Conservation (phyloP, 2,329 filamentous ascomycete genomes). For the Ascochyta clinopodiicola region DNA sequence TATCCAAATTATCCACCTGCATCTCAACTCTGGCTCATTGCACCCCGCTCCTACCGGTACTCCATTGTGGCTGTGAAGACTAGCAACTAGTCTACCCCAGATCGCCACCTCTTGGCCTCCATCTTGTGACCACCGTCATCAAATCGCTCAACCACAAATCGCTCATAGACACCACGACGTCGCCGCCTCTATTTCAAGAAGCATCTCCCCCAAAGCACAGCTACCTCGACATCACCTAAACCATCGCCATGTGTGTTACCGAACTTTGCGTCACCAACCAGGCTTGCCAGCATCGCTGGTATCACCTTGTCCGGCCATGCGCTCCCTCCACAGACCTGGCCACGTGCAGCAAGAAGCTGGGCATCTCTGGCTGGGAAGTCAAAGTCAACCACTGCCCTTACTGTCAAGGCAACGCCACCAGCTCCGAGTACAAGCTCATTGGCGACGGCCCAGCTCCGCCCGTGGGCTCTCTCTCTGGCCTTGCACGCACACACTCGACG, state of each 20-base stretch:
- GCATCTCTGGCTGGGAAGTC: constrained; percentile 58
- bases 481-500: constrained; percentile 49
- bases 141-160: constrained; percentile 12
- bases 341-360: constrained; percentile 55
- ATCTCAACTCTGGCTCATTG: constrained; percentile 13
- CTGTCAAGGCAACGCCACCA: constrained; percentile 51
- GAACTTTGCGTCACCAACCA: constrained; percentile 57
- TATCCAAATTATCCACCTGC: constrained; percentile 10
- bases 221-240: constrained; percentile 36
- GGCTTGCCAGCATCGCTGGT: constrained; percentile 58
- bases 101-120: constrained; percentile 27
- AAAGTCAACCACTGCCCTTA: constrained; percentile 57
- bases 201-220: constrained; percentile 27
- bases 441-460: constrained; percentile 48
- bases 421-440: constrained; percentile 56
- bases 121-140: constrained; percentile 26
- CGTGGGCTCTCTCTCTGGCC: constrained; percentile 48
- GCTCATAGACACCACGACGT: constrained; percentile 28
- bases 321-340: constrained; percentile 52
- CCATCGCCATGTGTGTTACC: constrained; percentile 55
- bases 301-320: constrained; percentile 55
- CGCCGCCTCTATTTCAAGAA: constrained; percentile 31
- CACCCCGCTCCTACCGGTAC: constrained; percentile 9
- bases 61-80: constrained; percentile 26
- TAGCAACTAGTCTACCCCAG: constrained; percentile 28